Percentiles rank a stretch among this genome's conserved stretches.
phyloP scores from a whole-genome alignment of 352 stramenopile genomes.

The Peronosclerospora sorghi region DNA sequence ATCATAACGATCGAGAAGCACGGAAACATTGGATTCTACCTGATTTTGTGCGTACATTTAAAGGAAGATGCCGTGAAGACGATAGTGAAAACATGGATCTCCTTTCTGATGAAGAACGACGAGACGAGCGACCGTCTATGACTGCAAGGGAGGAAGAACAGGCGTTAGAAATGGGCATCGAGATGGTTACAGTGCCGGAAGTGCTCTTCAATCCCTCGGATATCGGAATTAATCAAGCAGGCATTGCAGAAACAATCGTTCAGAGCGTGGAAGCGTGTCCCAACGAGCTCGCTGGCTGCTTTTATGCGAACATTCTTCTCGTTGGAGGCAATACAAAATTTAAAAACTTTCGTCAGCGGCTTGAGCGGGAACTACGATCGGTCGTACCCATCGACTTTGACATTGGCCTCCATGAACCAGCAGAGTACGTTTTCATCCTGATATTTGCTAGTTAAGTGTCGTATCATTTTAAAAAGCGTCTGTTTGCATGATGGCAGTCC shows the following conservation, averaged over 20 bases:
- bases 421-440: slow-evolving; percentile 58
- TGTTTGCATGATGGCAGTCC: slow-evolving; percentile 21
- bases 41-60: slow-evolving; percentile 67
- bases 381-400: slow-evolving; percentile 43
- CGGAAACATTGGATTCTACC: slow-evolving; percentile 68
- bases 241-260: slow-evolving; percentile 77
- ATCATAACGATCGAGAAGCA: slow-evolving; percentile 24
- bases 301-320: slow-evolving; percentile 83
- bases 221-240: slow-evolving; percentile 81
- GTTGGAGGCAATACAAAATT: slow-evolving; percentile 86
- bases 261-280: slow-evolving; percentile 77
- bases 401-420: slow-evolving; percentile 25
- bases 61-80: slow-evolving; percentile 29
- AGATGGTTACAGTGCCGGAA: slow-evolving; percentile 85
- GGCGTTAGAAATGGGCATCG: slow-evolving; percentile 72
- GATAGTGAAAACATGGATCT: slow-evolving; percentile 9
- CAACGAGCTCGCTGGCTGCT: slow-evolving; percentile 42
- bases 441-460: too few species aligned
- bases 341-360: slow-evolving; percentile 58
- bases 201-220: slow-evolving; percentile 89
- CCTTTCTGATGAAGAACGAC: slow-evolving; percentile 28
- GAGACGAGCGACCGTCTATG: slow-evolving; percentile 3
- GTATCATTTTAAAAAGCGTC: too few species aligned
- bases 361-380: slow-evolving; percentile 52
- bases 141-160: slow-evolving; percentile 30